Evolutionary conservation across 2,329 filamentous ascomycete genomes (phyloP).

Genomic region (Talaromyces pinophilus): DNA sequence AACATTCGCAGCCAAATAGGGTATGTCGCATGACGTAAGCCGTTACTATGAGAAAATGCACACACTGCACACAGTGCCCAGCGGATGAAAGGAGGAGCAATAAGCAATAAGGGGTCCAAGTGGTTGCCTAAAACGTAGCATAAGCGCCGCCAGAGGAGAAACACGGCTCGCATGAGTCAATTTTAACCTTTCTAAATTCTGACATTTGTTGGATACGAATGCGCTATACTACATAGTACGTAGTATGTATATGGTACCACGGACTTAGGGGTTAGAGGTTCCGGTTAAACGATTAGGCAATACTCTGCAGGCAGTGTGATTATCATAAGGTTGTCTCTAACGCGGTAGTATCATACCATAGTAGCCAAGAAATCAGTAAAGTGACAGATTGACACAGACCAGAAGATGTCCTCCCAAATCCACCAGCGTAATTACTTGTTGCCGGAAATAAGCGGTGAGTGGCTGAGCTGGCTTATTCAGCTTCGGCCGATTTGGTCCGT

Average conservation of each 20-base stretch:
- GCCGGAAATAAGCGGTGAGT: not conserved
- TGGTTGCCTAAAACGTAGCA: not conserved
- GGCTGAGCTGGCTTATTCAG: not conserved
- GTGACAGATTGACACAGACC: no score
- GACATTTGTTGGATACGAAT: not conserved
- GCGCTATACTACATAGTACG: not conserved
- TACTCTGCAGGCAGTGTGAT: no score
- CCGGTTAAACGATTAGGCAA: not conserved
- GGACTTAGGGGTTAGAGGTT: not conserved
- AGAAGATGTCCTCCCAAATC: no score
- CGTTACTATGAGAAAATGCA: not conserved
- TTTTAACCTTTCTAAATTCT: not conserved
- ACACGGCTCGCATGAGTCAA: not conserved
- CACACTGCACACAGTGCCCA: not conserved
- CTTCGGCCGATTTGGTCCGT: slow-evolving; percentile 1
- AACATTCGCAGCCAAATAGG: not conserved
- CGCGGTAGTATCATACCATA: no score
- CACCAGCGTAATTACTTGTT: no score
- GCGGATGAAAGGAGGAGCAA: not conserved
- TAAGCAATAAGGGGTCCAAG: not conserved
- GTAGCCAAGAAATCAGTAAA: no score
- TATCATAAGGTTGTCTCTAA: no score
- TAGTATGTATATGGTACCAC: not conserved
- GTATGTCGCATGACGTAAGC: not conserved
- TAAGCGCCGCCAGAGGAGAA: not conserved